Evolutionary conservation across 2,329 filamentous ascomycete species (phyloP).

Genomic region (Clarireedia homoeocarpa): DNA sequence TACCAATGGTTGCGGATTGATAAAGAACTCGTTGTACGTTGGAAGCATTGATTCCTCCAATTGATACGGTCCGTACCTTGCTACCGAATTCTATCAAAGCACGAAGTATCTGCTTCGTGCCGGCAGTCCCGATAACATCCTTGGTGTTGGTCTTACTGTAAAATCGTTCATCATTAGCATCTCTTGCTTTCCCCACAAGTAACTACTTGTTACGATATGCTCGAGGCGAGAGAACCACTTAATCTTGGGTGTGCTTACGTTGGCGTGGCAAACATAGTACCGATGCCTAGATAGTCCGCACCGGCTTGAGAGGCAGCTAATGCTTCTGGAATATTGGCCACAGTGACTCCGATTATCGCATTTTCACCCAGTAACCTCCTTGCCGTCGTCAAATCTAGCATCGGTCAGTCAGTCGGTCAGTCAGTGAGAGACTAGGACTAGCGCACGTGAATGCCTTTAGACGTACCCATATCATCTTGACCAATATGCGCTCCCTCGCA

Average conservation of each 20-base stretch:
- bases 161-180: too few relatives aligned
- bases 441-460: not conserved
- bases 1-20: constrained; percentile 49
- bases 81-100: constrained; percentile 39
- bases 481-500: constrained; percentile 93
- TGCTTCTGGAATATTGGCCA: constrained; percentile 68
- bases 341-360: constrained; percentile 83
- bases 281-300: constrained; percentile 88
- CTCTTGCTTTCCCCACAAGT: too few relatives aligned
- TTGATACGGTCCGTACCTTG: constrained; percentile 63
- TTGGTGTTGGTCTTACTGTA: constrained; percentile 79
- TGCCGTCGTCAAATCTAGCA: constrained; percentile 52
- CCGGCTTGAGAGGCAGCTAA: constrained; percentile 61
- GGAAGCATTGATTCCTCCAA: constrained; percentile 75
- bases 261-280: constrained; percentile 77
- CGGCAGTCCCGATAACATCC: constrained; percentile 65
- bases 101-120: constrained; percentile 58
- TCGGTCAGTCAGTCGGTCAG: not conserved
- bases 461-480: constrained; percentile 80
- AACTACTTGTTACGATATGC: not conserved
- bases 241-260: constrained; percentile 44
- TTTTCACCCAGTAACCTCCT: constrained; percentile 64
- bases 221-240: not conserved
- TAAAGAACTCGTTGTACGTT: constrained; percentile 70
- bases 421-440: not conserved